Base-by-base conservation (phyloP, 768 basidiomycete species). In the Pisolithus orientalis region DNA sequence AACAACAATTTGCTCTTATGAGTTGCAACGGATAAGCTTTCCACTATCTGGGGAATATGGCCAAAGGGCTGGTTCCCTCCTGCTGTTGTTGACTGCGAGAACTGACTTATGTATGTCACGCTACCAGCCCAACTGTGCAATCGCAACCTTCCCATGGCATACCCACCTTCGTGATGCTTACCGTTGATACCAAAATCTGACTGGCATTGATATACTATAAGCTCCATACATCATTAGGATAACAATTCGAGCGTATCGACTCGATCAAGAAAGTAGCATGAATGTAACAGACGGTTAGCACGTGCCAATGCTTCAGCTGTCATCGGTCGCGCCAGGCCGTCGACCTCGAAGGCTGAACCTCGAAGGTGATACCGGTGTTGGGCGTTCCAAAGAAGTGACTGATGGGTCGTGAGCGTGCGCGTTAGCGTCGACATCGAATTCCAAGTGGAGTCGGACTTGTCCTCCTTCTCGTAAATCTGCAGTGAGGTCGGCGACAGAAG, bases 391-490 rank as follows among this genome's bases (percentile, higher is more conserved):
- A 9, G 70, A 71, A 32, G 58, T 52, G 42, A 58, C 60, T 52
- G 59, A 62, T 55, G 63, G 52, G 50, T 60, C 63, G 25, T 59
- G 60, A 29, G 61, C 49, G 32, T 46, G 56, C 1, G 77, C 75
- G 62, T 75, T 72, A 28, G 70, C 60, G 49, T 72, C 75, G 6
- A 79, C 62, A 58, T 90, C 85, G 63, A 82, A 94, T 59, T 93
- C 88, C 14, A 95, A 75, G 17, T 83, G 80, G 17, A 93, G 60
- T 48, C 73, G 77, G 51, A 94, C 57, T 16, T 81, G 69, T 6
- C 93, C 93, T 10, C 80, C 80, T 54, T 78, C 77, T 8, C 75
- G 78, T 37, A 95, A 73, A 55, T 89, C 83, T 2, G 82, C 68
- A 39, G 74, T 70, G 45, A 91, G 80, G n/a, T 94, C 90, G 3